Base-by-base conservation (phyloP, 768 basidiomycete genomes). In the Lyophyllum shimeji region DNA sequence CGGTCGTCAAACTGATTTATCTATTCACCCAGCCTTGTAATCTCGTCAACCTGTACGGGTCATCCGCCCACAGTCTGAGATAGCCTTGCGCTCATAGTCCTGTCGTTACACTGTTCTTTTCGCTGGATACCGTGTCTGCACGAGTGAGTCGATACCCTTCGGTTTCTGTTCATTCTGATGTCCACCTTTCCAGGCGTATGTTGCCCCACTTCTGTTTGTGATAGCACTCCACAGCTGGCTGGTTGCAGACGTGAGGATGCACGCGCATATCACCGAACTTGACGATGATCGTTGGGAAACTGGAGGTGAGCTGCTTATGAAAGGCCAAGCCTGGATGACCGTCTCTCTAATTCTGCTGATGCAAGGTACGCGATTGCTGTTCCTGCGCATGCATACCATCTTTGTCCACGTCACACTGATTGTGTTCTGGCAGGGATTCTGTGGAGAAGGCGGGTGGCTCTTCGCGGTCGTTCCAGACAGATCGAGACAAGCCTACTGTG, bases 271-370 rank as follows among this genome's bases (percentile, higher is more conserved):
- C 3, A 40, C 39, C 17, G 39, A 37, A 6, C 12, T 37, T 17
- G 15, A n/a, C 39, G n/a, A 40, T 40, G 17, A 40, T 40, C 39
- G 4, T 40, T n/a, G 18, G 3, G n/a, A 7, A 15, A n/a, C 39
- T 18, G 17, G n/a, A 56, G 55, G 55, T 50, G 25, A 23, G 13
- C 18, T 34, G 0, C 39, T 51, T n/a, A 34, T 56, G 18, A 48
- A 40, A 3, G 42, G 29, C 23, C 34, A 56, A 37, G 50, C 40
- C 33, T 56, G 55, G 55, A 9, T 40, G n/a, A 43, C 39, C 31
- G 23, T 46, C 7, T n/a, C 52, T 15, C 55, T 51, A 17, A 42
- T 50, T n/a, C 34, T 56, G 21, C 24, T 51, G 8, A 56, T 56
- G 55, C 55, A 56, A 51, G 43, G 55, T 56, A 45, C 9, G n/a